These are phyloP conservation scores for Tinospora cordifolia DNA, from an alignment of 164 flowering plant species.

Conservation along the genomic window DNA sequence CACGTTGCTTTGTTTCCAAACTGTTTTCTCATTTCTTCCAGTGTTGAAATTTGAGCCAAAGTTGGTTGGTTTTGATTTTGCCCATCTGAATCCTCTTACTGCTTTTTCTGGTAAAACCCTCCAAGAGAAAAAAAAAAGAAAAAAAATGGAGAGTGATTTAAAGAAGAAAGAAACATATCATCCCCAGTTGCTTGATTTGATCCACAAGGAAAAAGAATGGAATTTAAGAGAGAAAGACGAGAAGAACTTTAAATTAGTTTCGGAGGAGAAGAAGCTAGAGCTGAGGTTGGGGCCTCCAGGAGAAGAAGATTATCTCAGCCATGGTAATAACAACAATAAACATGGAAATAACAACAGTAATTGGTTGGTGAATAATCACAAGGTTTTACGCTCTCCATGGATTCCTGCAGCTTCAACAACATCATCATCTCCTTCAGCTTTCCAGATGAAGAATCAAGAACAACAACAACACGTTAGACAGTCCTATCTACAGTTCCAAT, in stretches of 20 bases:
- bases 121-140: no score
- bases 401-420: no score
- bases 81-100: neutral
- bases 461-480: slow-evolving; percentile 26
- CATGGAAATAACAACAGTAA: slow-evolving; percentile 12
- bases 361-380: slow-evolving; percentile 9
- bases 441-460: slow-evolving; percentile 11
- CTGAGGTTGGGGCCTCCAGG: slow-evolving; percentile 86
- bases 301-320: slow-evolving; percentile 25
- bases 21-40: neutral
- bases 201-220: slow-evolving; percentile 44
- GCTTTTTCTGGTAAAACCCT: no score
- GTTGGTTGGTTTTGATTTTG: neutral
- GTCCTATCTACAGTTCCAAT: slow-evolving; percentile 29
- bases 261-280: slow-evolving; percentile 69
- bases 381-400: slow-evolving; percentile 11
- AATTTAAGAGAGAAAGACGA: slow-evolving; percentile 22
- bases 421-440: no score
- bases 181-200: slow-evolving; percentile 51
- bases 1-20: neutral
- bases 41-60: neutral
- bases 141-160: slow-evolving; percentile 36
- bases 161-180: slow-evolving; percentile 32
- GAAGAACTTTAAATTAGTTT: slow-evolving; percentile 20
- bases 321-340: slow-evolving; percentile 2